Percentiles rank a stretch among this genome's conserved stretches.
Conservation (phyloP, 2,329 filamentous ascomycete species). For the Pyricularia sp. region DNA sequence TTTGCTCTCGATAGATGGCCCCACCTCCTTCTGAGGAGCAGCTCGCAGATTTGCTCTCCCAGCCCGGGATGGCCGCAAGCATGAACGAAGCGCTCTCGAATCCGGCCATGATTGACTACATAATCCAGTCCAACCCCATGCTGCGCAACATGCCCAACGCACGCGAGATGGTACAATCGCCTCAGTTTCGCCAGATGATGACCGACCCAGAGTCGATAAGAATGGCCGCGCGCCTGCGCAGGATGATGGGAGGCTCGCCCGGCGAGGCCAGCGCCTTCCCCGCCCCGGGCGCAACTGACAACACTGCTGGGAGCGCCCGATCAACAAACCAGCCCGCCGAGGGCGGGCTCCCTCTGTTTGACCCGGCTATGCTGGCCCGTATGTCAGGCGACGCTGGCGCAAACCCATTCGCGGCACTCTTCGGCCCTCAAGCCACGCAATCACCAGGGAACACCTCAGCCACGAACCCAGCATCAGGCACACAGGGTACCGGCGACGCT, state of each 20-base stretch:
- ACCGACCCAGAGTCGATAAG: conserved; percentile 80
- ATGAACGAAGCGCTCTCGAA: conserved; percentile 96
- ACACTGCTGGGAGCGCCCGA: conserved; percentile 49
- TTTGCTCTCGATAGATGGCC: conserved; percentile 62
- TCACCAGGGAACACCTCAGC: conserved; percentile 43
- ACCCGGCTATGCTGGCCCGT: conserved; percentile 18
- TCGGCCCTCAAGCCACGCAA: conserved; percentile 37
- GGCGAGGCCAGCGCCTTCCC: conserved; percentile 57
- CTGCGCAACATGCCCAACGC: conserved; percentile 65
- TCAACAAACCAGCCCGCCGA: conserved; percentile 19
- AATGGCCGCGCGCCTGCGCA: conserved; percentile 74
- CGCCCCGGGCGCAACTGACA: conserved; percentile 86
- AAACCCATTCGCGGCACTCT: conserved; percentile 63
- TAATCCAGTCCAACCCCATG: conserved; percentile 87
- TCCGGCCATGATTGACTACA: conserved; percentile 87
- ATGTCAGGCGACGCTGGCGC: conserved; percentile 22
- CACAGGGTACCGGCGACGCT: not conserved
- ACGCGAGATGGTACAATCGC: conserved; percentile 78
- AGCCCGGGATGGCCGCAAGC: conserved; percentile 75
- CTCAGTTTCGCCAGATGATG: conserved; percentile 85
- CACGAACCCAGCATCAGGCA: not conserved
- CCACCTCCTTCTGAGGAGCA: conserved; percentile 68
- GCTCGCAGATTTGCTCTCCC: conserved; percentile 75
- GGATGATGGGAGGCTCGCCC: conserved; percentile 49
- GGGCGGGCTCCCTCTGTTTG: conserved; percentile 1